phyloP scores from a whole-genome alignment of 2,329 filamentous ascomycete species.

The Metarhizium anisopliae region DNA sequence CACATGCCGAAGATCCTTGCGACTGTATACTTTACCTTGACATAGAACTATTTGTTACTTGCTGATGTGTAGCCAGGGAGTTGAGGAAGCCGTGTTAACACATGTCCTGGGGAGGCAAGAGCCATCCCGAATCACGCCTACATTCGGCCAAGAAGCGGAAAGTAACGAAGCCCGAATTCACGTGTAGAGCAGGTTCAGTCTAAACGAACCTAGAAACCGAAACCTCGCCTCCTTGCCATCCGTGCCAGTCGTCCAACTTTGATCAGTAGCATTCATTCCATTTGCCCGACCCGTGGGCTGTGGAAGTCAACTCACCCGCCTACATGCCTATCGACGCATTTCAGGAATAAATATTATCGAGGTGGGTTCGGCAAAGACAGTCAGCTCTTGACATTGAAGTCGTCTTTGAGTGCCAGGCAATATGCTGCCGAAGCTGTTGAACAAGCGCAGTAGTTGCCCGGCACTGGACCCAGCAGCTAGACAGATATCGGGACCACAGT shows the following conservation, averaged over 20 bases:
- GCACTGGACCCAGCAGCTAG: conserved; percentile 10
- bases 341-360: not conserved
- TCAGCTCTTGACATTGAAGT: not conserved
- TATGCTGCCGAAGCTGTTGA: conserved; percentile 19
- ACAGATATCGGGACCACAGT: not conserved
- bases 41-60: too few relatives aligned
- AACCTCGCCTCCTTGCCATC: not conserved
- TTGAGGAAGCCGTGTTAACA: too few relatives aligned
- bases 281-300: not conserved
- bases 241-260: not conserved
- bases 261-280: not conserved
- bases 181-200: not conserved
- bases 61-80: too few relatives aligned
- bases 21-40: not conserved
- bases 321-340: not conserved
- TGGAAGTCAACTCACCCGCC: not conserved
- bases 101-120: not conserved
- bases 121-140: not conserved
- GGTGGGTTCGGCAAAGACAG: not conserved
- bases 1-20: not conserved
- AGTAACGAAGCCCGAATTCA: not conserved
- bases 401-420: conserved; percentile 7
- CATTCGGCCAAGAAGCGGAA: not conserved
- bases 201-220: too few relatives aligned
- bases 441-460: conserved; percentile 18